Evolutionary conservation across 176 grass and related monocot genomes (phyloP).

Genomic region (Avena insularis): DNA sequence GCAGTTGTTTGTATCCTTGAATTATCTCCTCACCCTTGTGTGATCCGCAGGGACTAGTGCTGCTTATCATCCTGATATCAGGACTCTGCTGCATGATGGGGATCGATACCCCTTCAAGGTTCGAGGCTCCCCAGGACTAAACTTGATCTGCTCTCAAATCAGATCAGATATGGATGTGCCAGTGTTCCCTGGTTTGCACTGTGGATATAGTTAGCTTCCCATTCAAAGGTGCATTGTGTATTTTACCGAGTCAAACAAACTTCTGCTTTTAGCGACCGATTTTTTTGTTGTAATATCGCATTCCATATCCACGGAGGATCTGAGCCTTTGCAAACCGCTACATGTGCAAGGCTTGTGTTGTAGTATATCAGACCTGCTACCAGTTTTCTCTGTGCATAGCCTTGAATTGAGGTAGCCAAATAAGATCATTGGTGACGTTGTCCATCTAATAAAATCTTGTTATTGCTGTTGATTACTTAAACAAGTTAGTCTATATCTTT

Average conservation of each 20-base stretch:
- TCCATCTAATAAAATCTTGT: slow-evolving; percentile 30
- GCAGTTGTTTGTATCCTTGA: background rate
- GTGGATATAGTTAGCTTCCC: slow-evolving; percentile 47
- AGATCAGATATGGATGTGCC: slow-evolving; percentile 5
- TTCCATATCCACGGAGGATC: background rate
- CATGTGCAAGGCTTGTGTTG: slow-evolving; percentile 11
- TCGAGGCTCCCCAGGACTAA: slow-evolving; percentile 76
- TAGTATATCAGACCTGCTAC: slow-evolving; percentile 34
- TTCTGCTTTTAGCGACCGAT: background rate
- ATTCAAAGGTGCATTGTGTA: slow-evolving; percentile 33
- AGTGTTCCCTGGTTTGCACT: slow-evolving; percentile 25
- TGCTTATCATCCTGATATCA: slow-evolving; percentile 98
- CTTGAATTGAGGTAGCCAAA: slow-evolving; percentile 38
- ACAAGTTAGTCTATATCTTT: background rate
- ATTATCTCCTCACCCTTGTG: slow-evolving; percentile 26
- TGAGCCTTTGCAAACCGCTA: slow-evolving; percentile 22
- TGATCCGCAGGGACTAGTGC: slow-evolving; percentile 76
- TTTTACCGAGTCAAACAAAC: slow-evolving; percentile 21
- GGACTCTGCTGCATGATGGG: slow-evolving; percentile 96
- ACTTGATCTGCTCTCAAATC: slow-evolving; percentile 43
- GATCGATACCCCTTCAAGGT: slow-evolving; percentile 84
- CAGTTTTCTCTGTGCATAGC: slow-evolving; percentile 49
- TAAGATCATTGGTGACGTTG: slow-evolving; percentile 1
- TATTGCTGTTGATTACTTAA: background rate
- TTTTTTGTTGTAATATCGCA: slow-evolving; percentile 43